Conservation (phyloP, 768 basidiomycete species). For the Phylloporus sp. region DNA sequence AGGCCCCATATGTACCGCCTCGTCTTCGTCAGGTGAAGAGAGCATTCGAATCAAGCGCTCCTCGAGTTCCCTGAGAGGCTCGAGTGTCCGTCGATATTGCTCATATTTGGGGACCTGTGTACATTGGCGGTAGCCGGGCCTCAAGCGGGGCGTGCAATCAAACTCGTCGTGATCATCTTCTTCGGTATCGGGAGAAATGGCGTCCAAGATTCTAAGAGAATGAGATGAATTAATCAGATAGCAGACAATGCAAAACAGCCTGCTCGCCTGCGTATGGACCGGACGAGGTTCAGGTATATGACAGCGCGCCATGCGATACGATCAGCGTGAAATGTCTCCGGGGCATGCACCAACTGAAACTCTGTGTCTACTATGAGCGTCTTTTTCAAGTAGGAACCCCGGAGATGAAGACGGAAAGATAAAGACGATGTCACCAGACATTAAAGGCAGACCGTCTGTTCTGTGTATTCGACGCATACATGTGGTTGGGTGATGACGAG, state of each 20-base stretch:
- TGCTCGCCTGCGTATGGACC: constrained; percentile 69
- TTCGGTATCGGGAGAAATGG: constrained; percentile 64
- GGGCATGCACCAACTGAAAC: constrained; percentile 79
- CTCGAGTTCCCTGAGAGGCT: constrained; percentile 69
- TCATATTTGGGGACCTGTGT: constrained; percentile 59
- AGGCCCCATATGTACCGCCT: constrained; percentile 51
- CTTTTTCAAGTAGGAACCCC: constrained; percentile 1
- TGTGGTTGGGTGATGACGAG: not conserved
- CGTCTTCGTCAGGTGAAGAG: constrained; percentile 66
- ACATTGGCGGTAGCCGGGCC: constrained; percentile 37
- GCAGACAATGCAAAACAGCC: constrained; percentile 2
- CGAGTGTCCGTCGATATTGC: constrained; percentile 54
- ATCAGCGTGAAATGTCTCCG: constrained; percentile 72
- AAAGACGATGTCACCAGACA: constrained; percentile 1
- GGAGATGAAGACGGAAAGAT: constrained; percentile 1
- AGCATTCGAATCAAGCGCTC: constrained; percentile 64
- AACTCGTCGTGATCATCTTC: constrained; percentile 52
- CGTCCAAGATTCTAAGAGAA: constrained; percentile 60
- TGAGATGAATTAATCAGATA: not conserved
- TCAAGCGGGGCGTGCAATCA: constrained; percentile 49
- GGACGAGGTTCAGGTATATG: constrained; percentile 84
- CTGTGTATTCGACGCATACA: constrained; percentile 1
- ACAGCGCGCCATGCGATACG: constrained; percentile 84
- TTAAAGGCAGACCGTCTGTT: constrained; percentile 1
- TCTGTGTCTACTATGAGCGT: constrained; percentile 43